These are phyloP conservation scores for Neonectria coccinea DNA, from an alignment of 2,329 filamentous ascomycete species.

Conservation along the genomic window DNA sequence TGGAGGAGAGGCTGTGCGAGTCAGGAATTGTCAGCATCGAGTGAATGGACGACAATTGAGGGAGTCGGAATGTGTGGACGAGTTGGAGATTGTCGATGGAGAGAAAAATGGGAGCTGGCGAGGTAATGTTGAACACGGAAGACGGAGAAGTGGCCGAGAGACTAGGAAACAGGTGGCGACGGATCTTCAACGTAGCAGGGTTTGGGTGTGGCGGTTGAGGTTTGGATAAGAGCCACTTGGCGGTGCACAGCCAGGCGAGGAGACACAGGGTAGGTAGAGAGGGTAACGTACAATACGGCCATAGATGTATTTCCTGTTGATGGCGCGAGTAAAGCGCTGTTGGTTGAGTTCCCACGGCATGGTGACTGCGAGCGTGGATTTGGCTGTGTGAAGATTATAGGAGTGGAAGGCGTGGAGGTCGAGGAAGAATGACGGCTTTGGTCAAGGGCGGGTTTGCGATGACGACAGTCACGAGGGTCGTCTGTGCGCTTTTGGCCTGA, in stretches of 20 bases:
- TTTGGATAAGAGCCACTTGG: slow-evolving; percentile 16
- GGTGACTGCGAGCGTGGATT: slow-evolving; percentile 25
- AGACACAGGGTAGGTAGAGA: slow-evolving; percentile 16
- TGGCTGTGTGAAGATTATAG: not conserved
- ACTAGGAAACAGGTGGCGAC: slow-evolving; percentile 13
- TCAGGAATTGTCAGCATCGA: slow-evolving; percentile 39
- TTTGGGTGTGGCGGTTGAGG: slow-evolving; percentile 11
- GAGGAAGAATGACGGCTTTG: slow-evolving; percentile 12
- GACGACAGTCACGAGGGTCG: slow-evolving; percentile 21
- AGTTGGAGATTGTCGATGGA: not conserved
- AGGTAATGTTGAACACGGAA: slow-evolving; percentile 4
- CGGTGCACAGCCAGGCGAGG: slow-evolving; percentile 4
- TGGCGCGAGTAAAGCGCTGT: slow-evolving; percentile 71
- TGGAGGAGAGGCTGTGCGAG: slow-evolving; percentile 83
- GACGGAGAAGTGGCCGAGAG: not conserved
- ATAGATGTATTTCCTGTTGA: slow-evolving; percentile 76
- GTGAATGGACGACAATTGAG: slow-evolving; percentile 31
- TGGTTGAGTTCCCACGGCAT: slow-evolving; percentile 71
- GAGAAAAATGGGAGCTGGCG: not conserved
- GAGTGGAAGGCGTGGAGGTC: not conserved
- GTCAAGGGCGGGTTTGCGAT: slow-evolving; percentile 17
- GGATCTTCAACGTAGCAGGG: slow-evolving; percentile 21
- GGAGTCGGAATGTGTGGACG: slow-evolving; percentile 3
- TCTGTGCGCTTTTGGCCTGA: slow-evolving; percentile 8
- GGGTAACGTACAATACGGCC: slow-evolving; percentile 74